Percentiles rank a stretch among this genome's conserved stretches.
These are phyloP conservation scores for Mortierella sp. DNA, from an alignment of 371 early-diverging fungal genomes.

Conservation along the genomic window DNA sequence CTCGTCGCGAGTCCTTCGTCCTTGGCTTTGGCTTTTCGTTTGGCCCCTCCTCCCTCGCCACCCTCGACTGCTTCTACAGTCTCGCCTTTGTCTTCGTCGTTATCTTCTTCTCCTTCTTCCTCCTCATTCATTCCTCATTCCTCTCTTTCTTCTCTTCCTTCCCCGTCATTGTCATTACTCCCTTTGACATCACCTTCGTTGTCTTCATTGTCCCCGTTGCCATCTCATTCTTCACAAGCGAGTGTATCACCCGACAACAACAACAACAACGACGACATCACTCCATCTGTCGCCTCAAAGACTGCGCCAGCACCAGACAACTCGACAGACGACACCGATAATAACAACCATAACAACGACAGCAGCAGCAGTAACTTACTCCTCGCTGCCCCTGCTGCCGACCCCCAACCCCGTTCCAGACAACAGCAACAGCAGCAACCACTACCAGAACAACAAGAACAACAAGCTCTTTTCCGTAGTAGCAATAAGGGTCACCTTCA, in stretches of 20 bases:
- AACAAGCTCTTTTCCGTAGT: too few relatives aligned
- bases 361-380: not conserved
- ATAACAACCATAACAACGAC: not conserved
- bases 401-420: not conserved
- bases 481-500: too few relatives aligned
- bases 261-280: not conserved
- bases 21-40: not conserved
- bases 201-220: constrained; percentile 59
- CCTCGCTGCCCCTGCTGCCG: not conserved
- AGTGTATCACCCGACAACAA: not conserved
- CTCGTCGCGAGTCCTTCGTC: constrained; percentile 1
- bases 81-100: constrained; percentile 7
- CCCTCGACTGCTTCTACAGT: constrained; percentile 19
- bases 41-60: constrained; percentile 25
- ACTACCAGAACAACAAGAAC: too few relatives aligned
- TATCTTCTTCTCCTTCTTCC: constrained; percentile 9
- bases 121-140: not conserved
- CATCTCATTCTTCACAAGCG: constrained; percentile 50
- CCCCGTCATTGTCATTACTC: constrained; percentile 6
- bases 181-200: constrained; percentile 14
- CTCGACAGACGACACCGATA: not conserved
- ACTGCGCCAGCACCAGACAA: constrained; percentile 2
- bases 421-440: too few relatives aligned
- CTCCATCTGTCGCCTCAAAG: not conserved
- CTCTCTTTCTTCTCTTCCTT: constrained; percentile 8